Percentiles rank a stretch among this genome's conserved stretches.
Conservation (phyloP, 2,329 filamentous ascomycete species). For the Sclerotinia spermophila region DNA sequence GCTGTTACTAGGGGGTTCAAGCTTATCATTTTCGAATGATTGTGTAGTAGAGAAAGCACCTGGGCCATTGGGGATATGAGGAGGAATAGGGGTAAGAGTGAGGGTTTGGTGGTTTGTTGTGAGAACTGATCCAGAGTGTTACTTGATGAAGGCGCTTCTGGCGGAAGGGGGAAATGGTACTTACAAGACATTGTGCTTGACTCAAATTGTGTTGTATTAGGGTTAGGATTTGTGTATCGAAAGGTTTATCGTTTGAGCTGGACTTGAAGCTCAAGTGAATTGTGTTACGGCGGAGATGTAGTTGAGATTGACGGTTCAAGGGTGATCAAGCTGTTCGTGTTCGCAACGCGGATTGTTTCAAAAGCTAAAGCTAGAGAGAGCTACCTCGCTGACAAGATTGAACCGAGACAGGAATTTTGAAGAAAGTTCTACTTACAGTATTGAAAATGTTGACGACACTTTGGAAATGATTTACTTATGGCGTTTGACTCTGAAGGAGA, state of each 20-base stretch:
- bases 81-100: constrained; percentile 68
- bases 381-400: neutral
- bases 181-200: constrained; percentile 32
- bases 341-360: constrained; percentile 15
- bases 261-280: neutral
- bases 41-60: constrained; percentile 70
- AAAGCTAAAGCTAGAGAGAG: neutral
- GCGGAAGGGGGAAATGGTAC: neutral
- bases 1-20: constrained; percentile 78
- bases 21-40: constrained; percentile 77
- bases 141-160: neutral
- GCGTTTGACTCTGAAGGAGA: neutral
- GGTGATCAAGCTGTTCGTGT: neutral
- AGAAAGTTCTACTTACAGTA: constrained; percentile 4
- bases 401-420: neutral
- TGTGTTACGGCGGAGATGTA: neutral
- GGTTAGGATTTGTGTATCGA: neutral
- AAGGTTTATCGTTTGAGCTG: neutral
- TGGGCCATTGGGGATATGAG: constrained; percentile 61
- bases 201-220: neutral
- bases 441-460: neutral
- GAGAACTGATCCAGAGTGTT: constrained; percentile 25
- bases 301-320: neutral
- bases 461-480: neutral
- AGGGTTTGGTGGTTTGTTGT: constrained; percentile 28